phyloP scores from a whole-genome alignment of 75 land plant genomes.

The Larix kaempferi region DNA sequence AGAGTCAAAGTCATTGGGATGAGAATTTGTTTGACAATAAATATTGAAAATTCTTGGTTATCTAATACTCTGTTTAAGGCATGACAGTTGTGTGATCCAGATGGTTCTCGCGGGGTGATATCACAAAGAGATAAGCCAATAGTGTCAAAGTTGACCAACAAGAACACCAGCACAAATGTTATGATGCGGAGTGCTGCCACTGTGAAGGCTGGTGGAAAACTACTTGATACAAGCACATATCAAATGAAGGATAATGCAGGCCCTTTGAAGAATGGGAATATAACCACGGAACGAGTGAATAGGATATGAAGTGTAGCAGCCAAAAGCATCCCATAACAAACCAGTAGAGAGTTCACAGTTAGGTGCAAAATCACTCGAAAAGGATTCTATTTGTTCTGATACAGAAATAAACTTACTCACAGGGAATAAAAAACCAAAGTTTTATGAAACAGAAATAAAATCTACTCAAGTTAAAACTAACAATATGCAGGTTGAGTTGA shows the following conservation, averaged over 20 bases:
- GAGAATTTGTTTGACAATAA: no score
- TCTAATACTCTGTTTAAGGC: no score
- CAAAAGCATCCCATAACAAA: not conserved
- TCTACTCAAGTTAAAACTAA: no score
- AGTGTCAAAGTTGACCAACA: no score
- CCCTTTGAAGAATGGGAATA: not conserved
- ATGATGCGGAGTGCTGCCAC: not conserved
- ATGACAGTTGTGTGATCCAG: not conserved
- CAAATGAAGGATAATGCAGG: not conserved
- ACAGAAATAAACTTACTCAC: not conserved
- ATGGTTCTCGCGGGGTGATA: not conserved
- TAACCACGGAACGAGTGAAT: no score
- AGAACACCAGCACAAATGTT: not conserved
- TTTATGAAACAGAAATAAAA: no score
- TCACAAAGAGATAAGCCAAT: not conserved
- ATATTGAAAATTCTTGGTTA: no score
- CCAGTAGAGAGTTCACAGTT: not conserved
- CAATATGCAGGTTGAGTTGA: not conserved
- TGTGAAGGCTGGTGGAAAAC: not conserved
- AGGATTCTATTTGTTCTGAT: not conserved
- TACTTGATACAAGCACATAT: not conserved
- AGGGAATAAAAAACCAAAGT: not conserved
- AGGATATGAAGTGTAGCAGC: constrained; percentile 6
- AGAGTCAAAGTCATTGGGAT: no score
- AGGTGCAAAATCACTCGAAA: not conserved